Conservation (phyloP, 768 basidiomycete species). For the Mycena floridula region DNA sequence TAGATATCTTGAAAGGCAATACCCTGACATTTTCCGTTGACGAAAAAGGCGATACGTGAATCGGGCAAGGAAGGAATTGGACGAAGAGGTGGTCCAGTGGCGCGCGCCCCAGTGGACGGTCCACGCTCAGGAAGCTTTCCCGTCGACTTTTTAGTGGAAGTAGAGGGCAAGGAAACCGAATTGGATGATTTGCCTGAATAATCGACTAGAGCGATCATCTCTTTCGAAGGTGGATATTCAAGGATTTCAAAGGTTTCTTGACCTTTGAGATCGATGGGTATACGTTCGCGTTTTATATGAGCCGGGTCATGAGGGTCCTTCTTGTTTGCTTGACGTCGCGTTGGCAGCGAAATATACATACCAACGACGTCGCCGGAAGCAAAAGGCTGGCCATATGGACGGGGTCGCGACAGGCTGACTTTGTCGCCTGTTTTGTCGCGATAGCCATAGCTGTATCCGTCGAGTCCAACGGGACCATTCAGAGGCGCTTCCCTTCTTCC, state of each 20-base stretch:
- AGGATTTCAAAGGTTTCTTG: slow-evolving; percentile 94
- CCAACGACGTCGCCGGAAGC: slow-evolving; percentile 85
- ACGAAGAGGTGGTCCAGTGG: slow-evolving; percentile 41
- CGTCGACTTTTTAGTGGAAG: slow-evolving; percentile 51
- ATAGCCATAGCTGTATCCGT: slow-evolving; percentile 89
- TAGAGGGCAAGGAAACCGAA: slow-evolving; percentile 50
- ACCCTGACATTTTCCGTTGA: slow-evolving; percentile 84
- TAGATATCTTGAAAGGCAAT: slow-evolving; percentile 84
- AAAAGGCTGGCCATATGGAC: slow-evolving; percentile 70
- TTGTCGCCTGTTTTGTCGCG: slow-evolving; percentile 93
- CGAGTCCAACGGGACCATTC: slow-evolving; percentile 88
- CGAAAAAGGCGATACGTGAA: slow-evolving; percentile 82
- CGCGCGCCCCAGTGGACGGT: slow-evolving; percentile 30
- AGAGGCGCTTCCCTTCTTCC: slow-evolving; percentile 89
- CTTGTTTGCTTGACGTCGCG: slow-evolving; percentile 46
- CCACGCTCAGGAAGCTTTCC: slow-evolving; percentile 65
- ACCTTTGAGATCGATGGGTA: slow-evolving; percentile 93
- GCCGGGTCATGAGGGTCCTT: slow-evolving; percentile 76
- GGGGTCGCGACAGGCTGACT: slow-evolving; percentile 76
- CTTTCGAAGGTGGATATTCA: slow-evolving; percentile 84
- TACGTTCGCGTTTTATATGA: slow-evolving; percentile 80
- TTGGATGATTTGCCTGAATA: slow-evolving; percentile 54
- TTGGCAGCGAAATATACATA: slow-evolving; percentile 87
- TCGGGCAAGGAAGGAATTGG: slow-evolving; percentile 62
- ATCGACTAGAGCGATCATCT: slow-evolving; percentile 89